These are phyloP conservation scores for Saccharomyces hybrid DNA, from an alignment of 1,139 yeast genomes.

Conservation along the genomic window DNA sequence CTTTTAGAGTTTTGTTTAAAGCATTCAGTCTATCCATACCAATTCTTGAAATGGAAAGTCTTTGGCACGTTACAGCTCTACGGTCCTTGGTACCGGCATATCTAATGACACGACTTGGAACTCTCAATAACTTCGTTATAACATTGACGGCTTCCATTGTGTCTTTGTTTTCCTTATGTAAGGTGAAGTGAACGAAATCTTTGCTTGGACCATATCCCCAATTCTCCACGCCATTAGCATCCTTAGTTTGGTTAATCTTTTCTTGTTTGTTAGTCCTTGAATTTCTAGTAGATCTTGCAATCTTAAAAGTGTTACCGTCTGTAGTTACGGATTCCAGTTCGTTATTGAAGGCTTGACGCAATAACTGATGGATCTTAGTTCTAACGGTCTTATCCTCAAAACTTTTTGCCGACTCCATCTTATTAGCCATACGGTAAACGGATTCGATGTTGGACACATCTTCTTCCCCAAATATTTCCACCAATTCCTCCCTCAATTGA, in stretches of 20 bases:
- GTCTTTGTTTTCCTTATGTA: constrained; percentile 92
- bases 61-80: constrained; percentile 91
- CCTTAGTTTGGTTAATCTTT: constrained; percentile 41
- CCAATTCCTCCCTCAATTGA: constrained; percentile 42
- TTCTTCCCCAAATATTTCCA: constrained; percentile 49
- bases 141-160: constrained; percentile 91
- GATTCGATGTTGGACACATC: constrained; percentile 52
- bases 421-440: constrained; percentile 51
- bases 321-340: constrained; percentile 76
- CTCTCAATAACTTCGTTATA: constrained; percentile 62
- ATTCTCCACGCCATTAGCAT: constrained; percentile 39
- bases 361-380: constrained; percentile 66
- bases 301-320: constrained; percentile 53
- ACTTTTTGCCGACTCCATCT: constrained; percentile 49
- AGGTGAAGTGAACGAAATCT: constrained; percentile 64
- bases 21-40: constrained; percentile 73
- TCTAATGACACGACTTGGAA: constrained; percentile 61
- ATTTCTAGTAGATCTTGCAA: constrained; percentile 43
- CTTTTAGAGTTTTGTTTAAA: constrained; percentile 66
- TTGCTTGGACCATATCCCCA: constrained; percentile 61
- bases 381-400: constrained; percentile 66
- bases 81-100: constrained; percentile 97
- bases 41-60: constrained; percentile 61
- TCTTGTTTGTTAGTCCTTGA: constrained; percentile 35
- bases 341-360: constrained; percentile 68